A percentile compares a stretch with the other conserved stretches of the same genome.
Evolutionary conservation across 2,329 filamentous ascomycete genomes (phyloP).

Genomic region (Aspergillus eucalypticola): DNA sequence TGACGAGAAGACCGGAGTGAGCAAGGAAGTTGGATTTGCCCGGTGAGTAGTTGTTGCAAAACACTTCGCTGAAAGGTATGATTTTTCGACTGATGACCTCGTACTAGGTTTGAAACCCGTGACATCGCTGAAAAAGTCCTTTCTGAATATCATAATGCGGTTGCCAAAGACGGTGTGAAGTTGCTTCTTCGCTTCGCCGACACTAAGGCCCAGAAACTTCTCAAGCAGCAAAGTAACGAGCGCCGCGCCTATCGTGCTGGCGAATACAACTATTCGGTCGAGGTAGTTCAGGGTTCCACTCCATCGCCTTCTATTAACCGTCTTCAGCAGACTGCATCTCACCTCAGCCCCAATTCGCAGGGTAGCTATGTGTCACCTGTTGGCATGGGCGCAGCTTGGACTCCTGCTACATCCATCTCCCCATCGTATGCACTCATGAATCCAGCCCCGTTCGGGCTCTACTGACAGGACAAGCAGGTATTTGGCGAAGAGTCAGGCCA

Average conservation of each 20-base stretch:
- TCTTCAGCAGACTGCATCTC: conserved; percentile 41
- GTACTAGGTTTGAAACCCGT: conserved; percentile 76
- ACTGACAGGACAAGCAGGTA: conserved; percentile 39
- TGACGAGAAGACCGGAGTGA: conserved; percentile 80
- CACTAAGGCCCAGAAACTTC: conserved; percentile 91
- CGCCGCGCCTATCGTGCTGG: conserved; percentile 94
- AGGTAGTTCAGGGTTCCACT: conserved; percentile 47
- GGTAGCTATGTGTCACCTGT: conserved; percentile 46
- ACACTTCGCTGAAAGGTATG: conserved; percentile 1
- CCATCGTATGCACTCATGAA: conserved; percentile 43
- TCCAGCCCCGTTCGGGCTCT: neutral
- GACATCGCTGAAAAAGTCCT: conserved; percentile 91
- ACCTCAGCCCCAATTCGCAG: conserved; percentile 46
- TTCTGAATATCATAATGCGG: conserved; percentile 76
- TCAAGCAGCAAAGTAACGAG: conserved; percentile 94
- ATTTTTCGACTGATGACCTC: conserved; percentile 11
- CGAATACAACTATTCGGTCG: conserved; percentile 72
- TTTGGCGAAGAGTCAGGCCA: conserved; percentile 40
- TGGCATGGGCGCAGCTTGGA: conserved; percentile 46
- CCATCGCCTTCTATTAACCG: conserved; percentile 47
- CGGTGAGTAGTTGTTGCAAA: conserved; percentile 57
- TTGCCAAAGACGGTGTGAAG: conserved; percentile 76
- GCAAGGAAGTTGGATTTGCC: conserved; percentile 95
- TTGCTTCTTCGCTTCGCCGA: conserved; percentile 96
- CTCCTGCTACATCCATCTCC: conserved; percentile 51